Evolutionary conservation across 176 grass and related monocot genomes (phyloP), one percentile per base, ranked within the genome.

Genomic region (Zoysia japonica): DNA sequence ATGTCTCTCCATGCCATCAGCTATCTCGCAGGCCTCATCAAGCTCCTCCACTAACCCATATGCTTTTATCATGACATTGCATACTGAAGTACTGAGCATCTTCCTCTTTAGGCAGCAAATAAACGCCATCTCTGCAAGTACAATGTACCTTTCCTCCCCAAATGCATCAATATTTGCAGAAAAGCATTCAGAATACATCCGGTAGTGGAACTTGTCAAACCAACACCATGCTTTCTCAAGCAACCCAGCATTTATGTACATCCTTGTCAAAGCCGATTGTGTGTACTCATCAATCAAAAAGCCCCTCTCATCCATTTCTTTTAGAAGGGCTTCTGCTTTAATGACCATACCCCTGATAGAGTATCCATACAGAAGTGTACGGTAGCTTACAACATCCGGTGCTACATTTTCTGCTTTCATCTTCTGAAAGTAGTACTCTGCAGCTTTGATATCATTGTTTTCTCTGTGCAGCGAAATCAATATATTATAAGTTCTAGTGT

Each of bases 31-130:
- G 42, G 87, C 91, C 78, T 92, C 87, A 73, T 85, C 77, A 76
- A 85, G 79, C 71, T 90, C 86, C 62, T 85, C 89, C 76, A 72
- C 83, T 65, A 89, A 61, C 37, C 90, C 92, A 89, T 94, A 98
- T 38, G 88, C 90, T 87, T 98, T 98, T 73, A 98, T 92, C 92
- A 92, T 94, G 63, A 94, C 92, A 93, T 98, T 98, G 82, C 93
- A 98, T 20, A 71, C 80, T 80, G 80, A 72, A 94, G 90, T 80
- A 45, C 83, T 82, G 12, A 90, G 78, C 85, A 89, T 98, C 43
- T 87, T 72, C 64, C 66, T 94, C 66, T 90, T 80, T 78, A 90
- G 46, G 67, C 95, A 89, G 77, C 85, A 84, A 74, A 72, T 65
- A 55, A 94, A 98, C 39, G 88, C 89, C 82, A 91, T 98, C 61